A percentile compares a stretch with the other conserved stretches of the same genome.
Conservation (phyloP, 192 early-diverging fungal species). For the Radiomyces spectabilis region DNA sequence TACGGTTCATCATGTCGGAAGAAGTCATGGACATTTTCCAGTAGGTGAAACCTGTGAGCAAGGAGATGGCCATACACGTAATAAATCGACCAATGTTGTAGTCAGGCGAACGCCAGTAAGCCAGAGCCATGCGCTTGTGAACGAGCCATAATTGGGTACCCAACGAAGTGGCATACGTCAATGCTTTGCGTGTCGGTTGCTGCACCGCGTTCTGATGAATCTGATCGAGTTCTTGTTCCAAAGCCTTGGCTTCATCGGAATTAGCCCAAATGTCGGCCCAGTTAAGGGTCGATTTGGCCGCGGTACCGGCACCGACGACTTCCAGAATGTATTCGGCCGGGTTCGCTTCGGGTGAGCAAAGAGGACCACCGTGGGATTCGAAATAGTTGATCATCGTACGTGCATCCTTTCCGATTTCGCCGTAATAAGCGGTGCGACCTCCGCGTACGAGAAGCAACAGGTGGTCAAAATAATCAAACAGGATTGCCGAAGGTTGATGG, state of each 20-base stretch:
- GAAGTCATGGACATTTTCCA: conserved; percentile 49
- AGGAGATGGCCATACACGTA: conserved; percentile 46
- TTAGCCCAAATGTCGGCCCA: conserved; percentile 71
- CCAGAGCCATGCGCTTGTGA: conserved; percentile 49
- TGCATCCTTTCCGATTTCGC: conserved; percentile 66
- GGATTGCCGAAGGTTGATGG: conserved; percentile 78
- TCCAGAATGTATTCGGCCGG: conserved; percentile 86
- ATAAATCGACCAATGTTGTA: conserved; percentile 71
- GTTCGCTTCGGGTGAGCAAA: conserved; percentile 59
- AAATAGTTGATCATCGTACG: conserved; percentile 62
- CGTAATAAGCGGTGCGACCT: conserved; percentile 75
- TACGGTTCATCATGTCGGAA: conserved; percentile 54
- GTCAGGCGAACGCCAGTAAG: conserved; percentile 66
- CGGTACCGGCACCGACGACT: conserved; percentile 62
- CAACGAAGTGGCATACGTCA: conserved; percentile 38
- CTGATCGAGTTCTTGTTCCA: conserved; percentile 45
- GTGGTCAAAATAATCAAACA: conserved; percentile 84
- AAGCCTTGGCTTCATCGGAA: conserved; percentile 36
- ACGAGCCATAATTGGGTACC: conserved; percentile 52
- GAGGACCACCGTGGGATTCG: conserved; percentile 62
- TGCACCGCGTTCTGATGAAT: conserved; percentile 32
- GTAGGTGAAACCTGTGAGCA: conserved; percentile 72
- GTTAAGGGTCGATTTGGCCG: conserved; percentile 42
- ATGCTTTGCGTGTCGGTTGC: conserved; percentile 16
- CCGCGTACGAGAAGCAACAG: conserved; percentile 72